Percentiles rank a stretch among this genome's conserved stretches.
These are phyloP conservation scores for Aspergillus neotritici DNA, from an alignment of 2,329 filamentous ascomycete genomes.

Conservation along the genomic window DNA sequence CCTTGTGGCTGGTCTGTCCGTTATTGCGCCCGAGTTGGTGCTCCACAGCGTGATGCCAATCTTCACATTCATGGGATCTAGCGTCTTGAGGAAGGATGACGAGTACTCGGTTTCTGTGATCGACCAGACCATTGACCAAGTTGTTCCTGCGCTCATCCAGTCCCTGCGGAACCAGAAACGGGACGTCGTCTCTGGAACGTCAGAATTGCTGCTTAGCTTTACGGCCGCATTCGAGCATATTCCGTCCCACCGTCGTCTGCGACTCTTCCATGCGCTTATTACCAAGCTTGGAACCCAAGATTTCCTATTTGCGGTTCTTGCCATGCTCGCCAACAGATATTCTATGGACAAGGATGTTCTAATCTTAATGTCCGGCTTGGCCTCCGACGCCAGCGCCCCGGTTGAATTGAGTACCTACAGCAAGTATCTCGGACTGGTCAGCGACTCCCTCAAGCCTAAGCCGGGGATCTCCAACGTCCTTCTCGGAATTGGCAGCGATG, in stretches of 20 bases:
- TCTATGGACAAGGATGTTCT: constrained; percentile 67
- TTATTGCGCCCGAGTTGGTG: constrained; percentile 81
- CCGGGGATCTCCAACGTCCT: constrained; percentile 67
- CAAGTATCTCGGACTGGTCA: constrained; percentile 68
- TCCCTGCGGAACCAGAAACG: constrained; percentile 75
- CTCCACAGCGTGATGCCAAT: constrained; percentile 98
- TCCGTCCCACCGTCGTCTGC: constrained; percentile 74
- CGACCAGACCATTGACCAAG: constrained; percentile 85
- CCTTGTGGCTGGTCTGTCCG: constrained; percentile 78
- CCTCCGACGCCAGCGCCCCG: constrained; percentile 65
- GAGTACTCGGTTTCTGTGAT: constrained; percentile 97
- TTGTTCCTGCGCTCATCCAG: constrained; percentile 83
- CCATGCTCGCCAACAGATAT: constrained; percentile 88
- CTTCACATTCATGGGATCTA: constrained; percentile 96
- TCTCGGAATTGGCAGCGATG: constrained; percentile 53
- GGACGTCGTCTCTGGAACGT: constrained; percentile 72
- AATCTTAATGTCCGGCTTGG: constrained; percentile 69
- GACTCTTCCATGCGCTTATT: constrained; percentile 77
- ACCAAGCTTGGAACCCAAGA: constrained; percentile 80
- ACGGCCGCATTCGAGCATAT: constrained; percentile 96
- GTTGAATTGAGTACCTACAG: constrained; percentile 70
- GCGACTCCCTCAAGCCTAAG: constrained; percentile 69
- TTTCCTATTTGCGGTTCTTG: constrained; percentile 79
- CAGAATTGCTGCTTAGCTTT: constrained; percentile 90
- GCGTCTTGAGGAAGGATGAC: constrained; percentile 84